Evolutionary conservation across 768 basidiomycete genomes (phyloP).

Genomic region (Lactifluus volemus): DNA sequence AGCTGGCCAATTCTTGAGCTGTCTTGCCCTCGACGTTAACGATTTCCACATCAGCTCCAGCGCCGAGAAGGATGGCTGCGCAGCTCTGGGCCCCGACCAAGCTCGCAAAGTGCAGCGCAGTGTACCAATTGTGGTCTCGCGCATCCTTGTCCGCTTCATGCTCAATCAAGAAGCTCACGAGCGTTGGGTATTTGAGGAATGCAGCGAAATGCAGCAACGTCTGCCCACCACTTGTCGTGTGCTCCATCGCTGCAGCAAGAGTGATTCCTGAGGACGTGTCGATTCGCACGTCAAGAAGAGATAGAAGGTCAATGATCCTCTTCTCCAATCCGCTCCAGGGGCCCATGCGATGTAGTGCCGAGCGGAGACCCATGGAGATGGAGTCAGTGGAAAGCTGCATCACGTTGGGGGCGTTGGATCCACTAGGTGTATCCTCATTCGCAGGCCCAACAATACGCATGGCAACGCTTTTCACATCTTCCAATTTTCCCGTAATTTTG

Average conservation of each 20-base stretch:
- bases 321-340: constrained; percentile 58
- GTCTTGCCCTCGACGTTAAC: constrained; percentile 67
- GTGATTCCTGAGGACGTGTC: constrained; percentile 36
- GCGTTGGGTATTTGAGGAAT: constrained; percentile 63
- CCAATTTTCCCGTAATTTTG: constrained; percentile 94
- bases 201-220: constrained; percentile 84
- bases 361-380: constrained; percentile 44
- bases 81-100: constrained; percentile 56
- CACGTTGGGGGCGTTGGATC: constrained; percentile 8
- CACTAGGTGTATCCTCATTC: constrained; percentile 39
- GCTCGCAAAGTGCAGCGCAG: constrained; percentile 81
- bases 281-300: constrained; percentile 59
- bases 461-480: constrained; percentile 88
- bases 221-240: constrained; percentile 64
- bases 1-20: constrained; percentile 47
- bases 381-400: constrained; percentile 42
- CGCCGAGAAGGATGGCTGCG: constrained; percentile 56
- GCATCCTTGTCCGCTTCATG: constrained; percentile 72
- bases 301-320: constrained; percentile 72
- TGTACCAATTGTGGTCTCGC: constrained; percentile 85
- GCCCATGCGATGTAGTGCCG: constrained; percentile 47
- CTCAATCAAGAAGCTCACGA: constrained; percentile 62
- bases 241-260: constrained; percentile 53
- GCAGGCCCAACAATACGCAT: constrained; percentile 82
- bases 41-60: constrained; percentile 72